These are phyloP conservation scores for Lathyrus oleraceus DNA, from an alignment of 306 rosid genomes.

Conservation along the genomic window DNA sequence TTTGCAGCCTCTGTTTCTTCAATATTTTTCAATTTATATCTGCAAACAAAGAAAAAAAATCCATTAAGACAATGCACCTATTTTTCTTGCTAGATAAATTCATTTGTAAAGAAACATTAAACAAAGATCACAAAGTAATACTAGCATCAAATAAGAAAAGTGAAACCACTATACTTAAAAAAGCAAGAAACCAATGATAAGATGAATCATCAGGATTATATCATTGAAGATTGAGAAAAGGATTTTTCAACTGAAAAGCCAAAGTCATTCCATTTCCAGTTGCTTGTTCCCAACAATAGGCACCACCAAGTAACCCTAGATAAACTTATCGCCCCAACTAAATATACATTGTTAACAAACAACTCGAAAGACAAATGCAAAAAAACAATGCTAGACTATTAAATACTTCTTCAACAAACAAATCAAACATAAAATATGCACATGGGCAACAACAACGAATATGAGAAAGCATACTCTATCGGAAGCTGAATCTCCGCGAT, in stretches of 20 bases:
- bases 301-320: not conserved
- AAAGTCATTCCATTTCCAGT: not conserved
- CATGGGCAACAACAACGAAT: not conserved
- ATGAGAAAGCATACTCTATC: constrained; percentile 70
- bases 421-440: constrained; percentile 12
- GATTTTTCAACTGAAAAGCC: not conserved
- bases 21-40: constrained; percentile 84
- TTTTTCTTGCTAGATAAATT: not conserved
- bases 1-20: constrained; percentile 99
- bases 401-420: not conserved
- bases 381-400: not conserved
- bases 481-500: constrained; percentile 99
- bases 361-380: not conserved
- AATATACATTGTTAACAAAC: not conserved
- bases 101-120: not conserved
- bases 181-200: constrained; percentile 18
- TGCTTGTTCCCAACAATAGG: constrained; percentile 13
- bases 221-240: constrained; percentile 1
- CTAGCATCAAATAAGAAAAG: constrained; percentile 21
- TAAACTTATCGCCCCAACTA: constrained; percentile 12
- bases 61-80: constrained; percentile 19
- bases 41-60: constrained; percentile 41
- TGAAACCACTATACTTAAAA: not conserved
- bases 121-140: not conserved
- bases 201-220: constrained; percentile 3